Evolutionary conservation across 108 stramenopile genomes (phyloP).

Genomic region (Nitzschia inconspicua): DNA sequence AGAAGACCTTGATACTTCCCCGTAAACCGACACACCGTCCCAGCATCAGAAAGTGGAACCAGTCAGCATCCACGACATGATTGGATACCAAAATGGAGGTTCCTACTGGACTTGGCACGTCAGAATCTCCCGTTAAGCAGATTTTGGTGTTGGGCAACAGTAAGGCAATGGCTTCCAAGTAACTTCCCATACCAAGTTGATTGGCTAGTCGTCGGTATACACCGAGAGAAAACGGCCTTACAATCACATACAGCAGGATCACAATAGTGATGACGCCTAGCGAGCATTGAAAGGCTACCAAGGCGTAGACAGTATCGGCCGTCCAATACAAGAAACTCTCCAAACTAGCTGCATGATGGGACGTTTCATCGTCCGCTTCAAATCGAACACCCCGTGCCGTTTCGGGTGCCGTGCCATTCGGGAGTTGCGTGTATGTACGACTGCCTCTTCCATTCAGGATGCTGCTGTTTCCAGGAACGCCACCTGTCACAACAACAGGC

Average conservation of each 20-base stretch:
- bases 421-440: constrained; percentile 12
- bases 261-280: constrained; percentile 40
- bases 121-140: constrained; percentile 72
- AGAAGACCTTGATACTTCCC: constrained; percentile 68
- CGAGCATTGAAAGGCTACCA: constrained; percentile 24
- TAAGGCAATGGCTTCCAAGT: constrained; percentile 61
- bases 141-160: constrained; percentile 62
- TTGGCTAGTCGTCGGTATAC: constrained; percentile 47
- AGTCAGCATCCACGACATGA: constrained; percentile 66
- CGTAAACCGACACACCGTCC: constrained; percentile 63
- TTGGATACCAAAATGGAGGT: constrained; percentile 65
- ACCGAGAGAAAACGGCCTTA: constrained; percentile 55
- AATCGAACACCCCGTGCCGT: constrained; percentile 3
- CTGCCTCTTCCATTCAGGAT: too few relatives aligned
- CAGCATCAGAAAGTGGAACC: constrained; percentile 71
- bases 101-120: constrained; percentile 67
- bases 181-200: constrained; percentile 35
- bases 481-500: too few relatives aligned
- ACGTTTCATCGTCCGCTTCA: neutral
- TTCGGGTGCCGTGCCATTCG: neutral
- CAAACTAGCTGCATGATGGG: too few relatives aligned
- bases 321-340: neutral
- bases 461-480: too few relatives aligned
- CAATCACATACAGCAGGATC: constrained; percentile 36
- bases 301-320: constrained; percentile 7